phyloP scores from a whole-genome alignment of 129 eudicot genomes.

The Pseudognaphalium luteoalbum region DNA sequence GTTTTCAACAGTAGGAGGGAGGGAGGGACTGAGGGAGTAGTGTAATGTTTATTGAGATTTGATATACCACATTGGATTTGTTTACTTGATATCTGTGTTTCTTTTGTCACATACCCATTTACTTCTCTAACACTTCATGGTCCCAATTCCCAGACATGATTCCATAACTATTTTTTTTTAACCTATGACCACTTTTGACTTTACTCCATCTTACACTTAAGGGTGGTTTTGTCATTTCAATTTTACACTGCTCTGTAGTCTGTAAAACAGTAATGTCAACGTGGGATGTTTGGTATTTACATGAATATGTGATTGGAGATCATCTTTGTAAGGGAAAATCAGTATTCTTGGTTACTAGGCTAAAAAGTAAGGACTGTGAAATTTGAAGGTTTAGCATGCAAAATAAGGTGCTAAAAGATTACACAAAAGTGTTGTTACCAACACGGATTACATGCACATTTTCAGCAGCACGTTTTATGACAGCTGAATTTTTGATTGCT shows the following conservation, averaged over 20 bases:
- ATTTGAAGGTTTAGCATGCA: no score
- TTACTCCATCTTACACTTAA: background rate
- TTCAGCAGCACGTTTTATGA: no score
- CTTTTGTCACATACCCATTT: conserved; percentile 39
- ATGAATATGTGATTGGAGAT: no score
- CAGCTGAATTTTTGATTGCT: no score
- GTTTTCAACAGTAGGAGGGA: conserved; percentile 22
- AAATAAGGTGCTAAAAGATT: no score
- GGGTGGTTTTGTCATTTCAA: conserved; percentile 19
- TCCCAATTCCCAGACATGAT: conserved; percentile 26
- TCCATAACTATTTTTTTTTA: background rate
- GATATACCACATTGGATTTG: background rate
- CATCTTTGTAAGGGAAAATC: no score
- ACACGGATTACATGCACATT: no score
- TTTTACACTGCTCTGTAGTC: background rate
- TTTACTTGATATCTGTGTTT: conserved; percentile 13
- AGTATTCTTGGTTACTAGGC: no score
- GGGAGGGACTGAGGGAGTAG: background rate
- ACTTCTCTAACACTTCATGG: conserved; percentile 43
- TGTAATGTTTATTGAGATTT: background rate
- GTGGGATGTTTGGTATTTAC: background rate
- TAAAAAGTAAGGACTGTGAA: no score
- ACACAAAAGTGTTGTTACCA: no score
- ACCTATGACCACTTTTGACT: conserved; percentile 4
- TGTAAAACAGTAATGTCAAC: background rate